Base-by-base conservation (phyloP, 2,329 filamentous ascomycete species). In the Fusarium buxicola region DNA sequence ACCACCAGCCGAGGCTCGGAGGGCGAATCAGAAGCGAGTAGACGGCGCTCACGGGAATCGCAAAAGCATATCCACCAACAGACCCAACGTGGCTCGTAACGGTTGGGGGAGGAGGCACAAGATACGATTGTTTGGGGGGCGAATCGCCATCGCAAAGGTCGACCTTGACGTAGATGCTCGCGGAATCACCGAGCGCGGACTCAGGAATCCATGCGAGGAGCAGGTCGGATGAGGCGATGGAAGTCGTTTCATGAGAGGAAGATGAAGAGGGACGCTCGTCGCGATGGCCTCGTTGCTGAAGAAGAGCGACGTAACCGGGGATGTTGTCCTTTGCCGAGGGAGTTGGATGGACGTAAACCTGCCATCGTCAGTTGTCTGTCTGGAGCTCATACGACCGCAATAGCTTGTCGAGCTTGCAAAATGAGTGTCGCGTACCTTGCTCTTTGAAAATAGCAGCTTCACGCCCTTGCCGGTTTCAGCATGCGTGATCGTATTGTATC, bases 1-100 rank as follows among this genome's bases (percentile, higher is more conserved):
- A 97, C 95, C 95, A 99, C 96, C 95, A 99, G 13, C 95, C 96
- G 8, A 97, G 79, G 74, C 92, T 97, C 6, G 95, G 96, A 4
- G 94, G 94, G 2, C 95, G 88, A 34, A 99, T 89, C 8, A 97
- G 83, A 6, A 99, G 83, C 25, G 92, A 96, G 77, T 96, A 99
- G 59, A 99, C 89, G 63, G 94, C 91, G 66, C 88, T 92, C 27
- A 98, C 85, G 2, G 95, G 95, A 7, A 99, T 85, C 2, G 94
- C 93, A 73, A 99, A 99, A 2, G 95, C 88, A 74, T 97, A 97
- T 43, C 90, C 86, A 5, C 94, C 94, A 44, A 88, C 80, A 1
- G 90, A 85, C 39, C 86, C 86, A 58, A 84, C 83, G 73, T 94
- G 91, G 1, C 88, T 86, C 0, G 92, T 94, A 10, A 93, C 90